Conservation (phyloP, 2,329 filamentous ascomycete genomes). For the Colletotrichum graminicola region DNA sequence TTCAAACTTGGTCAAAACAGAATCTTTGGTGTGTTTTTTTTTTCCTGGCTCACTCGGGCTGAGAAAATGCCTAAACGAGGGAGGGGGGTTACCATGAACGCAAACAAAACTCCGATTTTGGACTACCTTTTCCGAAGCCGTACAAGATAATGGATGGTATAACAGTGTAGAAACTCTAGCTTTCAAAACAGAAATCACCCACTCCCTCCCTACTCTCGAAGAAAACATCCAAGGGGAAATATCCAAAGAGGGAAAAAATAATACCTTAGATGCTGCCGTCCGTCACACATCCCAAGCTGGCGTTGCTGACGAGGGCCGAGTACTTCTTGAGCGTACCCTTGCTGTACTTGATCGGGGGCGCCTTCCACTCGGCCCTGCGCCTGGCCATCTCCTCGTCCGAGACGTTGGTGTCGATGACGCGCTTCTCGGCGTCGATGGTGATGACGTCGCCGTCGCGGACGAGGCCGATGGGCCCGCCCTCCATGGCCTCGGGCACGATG, state of each 20-base stretch:
- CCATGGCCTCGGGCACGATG: constrained; percentile 88
- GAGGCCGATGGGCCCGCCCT: constrained; percentile 86
- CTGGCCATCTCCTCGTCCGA: constrained; percentile 72
- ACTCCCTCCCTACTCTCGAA: neutral
- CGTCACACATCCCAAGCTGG: constrained; percentile 71
- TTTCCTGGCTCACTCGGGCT: neutral
- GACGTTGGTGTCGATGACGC: constrained; percentile 75
- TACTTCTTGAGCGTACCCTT: constrained; percentile 80
- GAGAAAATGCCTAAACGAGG: neutral
- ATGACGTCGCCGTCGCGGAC: constrained; percentile 86
- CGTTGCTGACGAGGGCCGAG: constrained; percentile 69
- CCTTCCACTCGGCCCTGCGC: constrained; percentile 71
- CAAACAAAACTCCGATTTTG: constrained; percentile 43
- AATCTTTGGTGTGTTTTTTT: neutral
- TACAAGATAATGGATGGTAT: constrained; percentile 41
- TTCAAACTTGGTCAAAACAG: neutral
- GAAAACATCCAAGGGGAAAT: neutral
- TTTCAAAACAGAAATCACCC: neutral
- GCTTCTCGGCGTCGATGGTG: constrained; percentile 84
- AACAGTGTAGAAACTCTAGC: constrained; percentile 39
- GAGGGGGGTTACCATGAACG: neutral
- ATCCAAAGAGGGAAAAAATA: neutral
- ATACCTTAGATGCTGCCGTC: constrained; percentile 52
- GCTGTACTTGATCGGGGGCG: constrained; percentile 68
- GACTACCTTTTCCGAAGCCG: constrained; percentile 41